Conservation (phyloP, 208 protist species). For the Trypanosoma rangeli region DNA sequence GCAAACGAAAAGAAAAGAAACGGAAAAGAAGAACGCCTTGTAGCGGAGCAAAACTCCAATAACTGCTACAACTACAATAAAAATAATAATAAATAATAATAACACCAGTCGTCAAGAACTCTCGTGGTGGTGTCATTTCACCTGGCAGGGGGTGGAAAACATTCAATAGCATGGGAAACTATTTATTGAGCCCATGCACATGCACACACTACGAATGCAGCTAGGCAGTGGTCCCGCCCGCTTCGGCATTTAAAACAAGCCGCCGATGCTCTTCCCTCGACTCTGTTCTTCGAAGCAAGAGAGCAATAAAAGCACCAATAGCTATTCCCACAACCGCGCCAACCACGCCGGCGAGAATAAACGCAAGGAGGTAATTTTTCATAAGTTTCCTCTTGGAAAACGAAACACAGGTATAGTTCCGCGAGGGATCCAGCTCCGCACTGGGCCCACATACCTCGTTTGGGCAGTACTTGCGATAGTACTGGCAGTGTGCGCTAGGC, state of each 20-base stretch:
- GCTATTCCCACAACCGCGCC: conserved; percentile 8
- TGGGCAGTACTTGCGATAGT: conserved; percentile 28
- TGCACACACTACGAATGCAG: neutral
- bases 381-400: conserved; percentile 5
- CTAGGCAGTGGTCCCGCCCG: neutral
- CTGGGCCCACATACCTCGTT: conserved; percentile 13
- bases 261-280: conserved; percentile 17
- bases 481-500: conserved; percentile 9
- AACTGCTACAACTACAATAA: conserved; percentile 8
- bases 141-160: conserved; percentile 1
- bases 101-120: neutral
- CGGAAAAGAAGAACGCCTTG: neutral
- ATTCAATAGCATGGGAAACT: conserved; percentile 19
- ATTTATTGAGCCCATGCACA: neutral
- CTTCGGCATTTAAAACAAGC: neutral
- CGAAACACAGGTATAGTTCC: conserved; percentile 16
- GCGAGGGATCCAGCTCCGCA: conserved; percentile 11
- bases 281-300: conserved; percentile 2
- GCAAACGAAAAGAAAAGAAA: conserved; percentile 4
- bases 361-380: conserved; percentile 10
- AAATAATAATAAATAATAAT: conserved; percentile 14
- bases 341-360: conserved; percentile 13
- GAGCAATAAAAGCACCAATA: conserved; percentile 21
- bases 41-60: conserved; percentile 15
- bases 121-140: neutral